phyloP scores from a whole-genome alignment of 768 basidiomycete genomes.

The Xanthoconium stramineum region DNA sequence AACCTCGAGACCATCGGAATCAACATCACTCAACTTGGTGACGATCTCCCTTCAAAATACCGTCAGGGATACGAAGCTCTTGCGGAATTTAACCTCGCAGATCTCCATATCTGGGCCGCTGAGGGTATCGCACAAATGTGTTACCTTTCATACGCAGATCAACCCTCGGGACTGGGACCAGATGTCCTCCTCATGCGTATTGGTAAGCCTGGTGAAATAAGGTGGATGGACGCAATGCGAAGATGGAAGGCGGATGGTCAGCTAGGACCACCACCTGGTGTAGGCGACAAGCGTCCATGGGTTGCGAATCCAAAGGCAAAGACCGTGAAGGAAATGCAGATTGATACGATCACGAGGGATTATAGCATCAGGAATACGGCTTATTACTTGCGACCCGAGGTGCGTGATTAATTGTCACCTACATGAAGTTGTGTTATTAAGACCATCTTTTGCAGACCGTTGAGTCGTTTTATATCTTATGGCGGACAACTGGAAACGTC shows the following conservation, averaged over 20 bases:
- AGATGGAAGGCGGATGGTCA: conserved; percentile 47
- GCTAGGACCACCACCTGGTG: conserved; percentile 50
- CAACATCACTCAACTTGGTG: conserved; percentile 37
- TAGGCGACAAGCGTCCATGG: conserved; percentile 37
- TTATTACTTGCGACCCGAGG: conserved; percentile 73
- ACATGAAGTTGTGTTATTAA: background rate
- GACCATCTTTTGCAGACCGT: conserved; percentile 46
- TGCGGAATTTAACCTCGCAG: conserved; percentile 47
- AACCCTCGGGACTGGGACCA: conserved; percentile 64
- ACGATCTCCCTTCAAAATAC: conserved; percentile 19
- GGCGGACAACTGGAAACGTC: conserved; percentile 62
- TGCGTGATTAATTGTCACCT: conserved; percentile 30
- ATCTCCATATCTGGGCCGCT: conserved; percentile 74
- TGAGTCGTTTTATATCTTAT: conserved; percentile 70
- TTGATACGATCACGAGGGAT: conserved; percentile 41
- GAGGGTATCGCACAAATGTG: conserved; percentile 72
- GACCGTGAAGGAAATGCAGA: conserved; percentile 18
- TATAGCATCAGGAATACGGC: conserved; percentile 44
- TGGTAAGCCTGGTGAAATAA: conserved; percentile 21
- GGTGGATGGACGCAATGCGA: conserved; percentile 36
- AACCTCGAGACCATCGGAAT: conserved; percentile 48
- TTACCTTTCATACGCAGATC: conserved; percentile 68
- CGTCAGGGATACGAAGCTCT: conserved; percentile 38
- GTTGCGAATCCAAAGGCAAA: conserved; percentile 21
- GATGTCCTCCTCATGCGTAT: conserved; percentile 46